These are phyloP conservation scores for Cryptococcus sp. DNA, from an alignment of 1,284 basidiomycete species.

Conservation along the genomic window DNA sequence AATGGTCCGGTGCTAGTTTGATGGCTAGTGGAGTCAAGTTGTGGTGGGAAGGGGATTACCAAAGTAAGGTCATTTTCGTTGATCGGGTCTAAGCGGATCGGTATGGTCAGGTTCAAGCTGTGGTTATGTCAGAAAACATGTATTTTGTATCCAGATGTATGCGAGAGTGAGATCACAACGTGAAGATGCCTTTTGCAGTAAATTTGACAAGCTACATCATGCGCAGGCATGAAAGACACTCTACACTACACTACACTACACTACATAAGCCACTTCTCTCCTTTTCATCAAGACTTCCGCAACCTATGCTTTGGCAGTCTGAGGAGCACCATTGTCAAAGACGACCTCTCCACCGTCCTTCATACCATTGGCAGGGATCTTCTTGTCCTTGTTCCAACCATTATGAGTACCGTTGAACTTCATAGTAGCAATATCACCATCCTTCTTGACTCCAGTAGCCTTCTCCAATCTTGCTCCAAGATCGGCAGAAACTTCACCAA, in stretches of 20 bases:
- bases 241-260: too few relatives aligned
- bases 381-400: constrained; percentile 23
- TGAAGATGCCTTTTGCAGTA: too few relatives aligned
- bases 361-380: constrained; percentile 36
- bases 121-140: too few relatives aligned
- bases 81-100: constrained; percentile 3
- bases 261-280: too few relatives aligned
- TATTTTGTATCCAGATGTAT: too few relatives aligned
- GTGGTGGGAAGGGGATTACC: constrained; percentile 10
- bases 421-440: constrained; percentile 43
- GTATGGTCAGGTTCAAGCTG: too few relatives aligned
- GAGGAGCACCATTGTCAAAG: constrained; percentile 30
- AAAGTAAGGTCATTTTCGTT: constrained; percentile 10
- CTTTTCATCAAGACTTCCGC: too few relatives aligned
- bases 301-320: background rate
- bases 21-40: constrained; percentile 15
- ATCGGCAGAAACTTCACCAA: constrained; percentile 67
- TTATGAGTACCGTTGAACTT: constrained; percentile 53
- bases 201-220: too few relatives aligned
- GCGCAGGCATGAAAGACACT: too few relatives aligned
- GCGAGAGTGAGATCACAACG: too few relatives aligned
- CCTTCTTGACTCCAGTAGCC: constrained; percentile 57
- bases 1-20: constrained; percentile 7
- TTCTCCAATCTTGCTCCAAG: constrained; percentile 70
- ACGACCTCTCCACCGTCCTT: constrained; percentile 18